These are phyloP conservation scores for Parascedosporium putredinis DNA, from an alignment of 2,329 filamentous ascomycete genomes.

Conservation along the genomic window DNA sequence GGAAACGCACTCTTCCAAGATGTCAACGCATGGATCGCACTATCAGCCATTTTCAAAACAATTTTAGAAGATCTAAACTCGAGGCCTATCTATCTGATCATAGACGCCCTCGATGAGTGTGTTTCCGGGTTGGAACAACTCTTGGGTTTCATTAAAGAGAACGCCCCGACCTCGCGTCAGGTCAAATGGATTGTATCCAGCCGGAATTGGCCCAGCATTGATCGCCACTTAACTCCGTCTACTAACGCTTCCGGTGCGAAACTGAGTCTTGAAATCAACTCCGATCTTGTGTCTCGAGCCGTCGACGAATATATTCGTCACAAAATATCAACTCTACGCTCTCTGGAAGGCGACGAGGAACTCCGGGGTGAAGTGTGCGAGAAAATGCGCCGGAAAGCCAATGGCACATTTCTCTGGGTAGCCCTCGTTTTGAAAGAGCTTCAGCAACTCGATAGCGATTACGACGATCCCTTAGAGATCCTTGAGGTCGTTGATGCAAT, in stretches of 20 bases:
- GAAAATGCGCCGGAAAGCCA: conserved; percentile 19
- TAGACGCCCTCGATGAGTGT: conserved; percentile 39
- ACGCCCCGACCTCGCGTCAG: conserved; percentile 6
- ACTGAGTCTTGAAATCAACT: conserved; percentile 19
- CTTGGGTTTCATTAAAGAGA: conserved; percentile 22
- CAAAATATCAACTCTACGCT: not conserved
- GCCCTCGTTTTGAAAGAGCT: conserved; percentile 14
- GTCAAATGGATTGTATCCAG: conserved; percentile 34
- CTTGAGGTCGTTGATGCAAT: conserved; percentile 15
- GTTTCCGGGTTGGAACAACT: conserved; percentile 18
- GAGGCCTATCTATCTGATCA: conserved; percentile 21
- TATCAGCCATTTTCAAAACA: conserved; percentile 25
- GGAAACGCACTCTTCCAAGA: conserved; percentile 28
- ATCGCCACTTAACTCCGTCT: conserved; percentile 14
- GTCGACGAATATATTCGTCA: conserved; percentile 22
- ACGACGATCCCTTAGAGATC: too few species aligned
- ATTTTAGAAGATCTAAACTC: conserved; percentile 27
- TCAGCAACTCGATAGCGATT: not conserved
- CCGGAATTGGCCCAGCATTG: conserved; percentile 28
- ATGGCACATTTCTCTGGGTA: conserved; percentile 29
- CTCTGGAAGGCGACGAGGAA: conserved; percentile 1
- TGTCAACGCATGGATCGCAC: conserved; percentile 22
- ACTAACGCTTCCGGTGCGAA: not conserved
- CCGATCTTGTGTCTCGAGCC: conserved; percentile 19
- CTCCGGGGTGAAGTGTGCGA: conserved; percentile 5